These are phyloP conservation scores for Talaromyces liani DNA, from an alignment of 495 filamentous ascomycete genomes.

Conservation along the genomic window DNA sequence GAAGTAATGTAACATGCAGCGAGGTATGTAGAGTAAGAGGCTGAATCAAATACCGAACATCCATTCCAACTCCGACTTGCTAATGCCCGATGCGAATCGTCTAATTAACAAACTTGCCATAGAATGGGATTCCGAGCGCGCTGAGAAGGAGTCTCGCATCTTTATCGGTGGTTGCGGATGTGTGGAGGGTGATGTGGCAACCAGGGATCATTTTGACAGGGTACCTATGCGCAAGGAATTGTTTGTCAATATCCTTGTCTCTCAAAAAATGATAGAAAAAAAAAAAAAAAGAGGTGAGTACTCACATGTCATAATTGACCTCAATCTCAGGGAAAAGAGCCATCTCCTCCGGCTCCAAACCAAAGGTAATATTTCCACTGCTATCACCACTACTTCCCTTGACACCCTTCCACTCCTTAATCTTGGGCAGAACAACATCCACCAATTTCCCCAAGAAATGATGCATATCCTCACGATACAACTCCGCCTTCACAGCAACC, in stretches of 20 bases:
- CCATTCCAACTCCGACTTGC: not conserved
- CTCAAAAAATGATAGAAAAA: not conserved
- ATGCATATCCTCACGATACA: conserved; percentile 73
- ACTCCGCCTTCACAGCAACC: conserved; percentile 58
- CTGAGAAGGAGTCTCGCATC: conserved; percentile 83
- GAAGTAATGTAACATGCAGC: not conserved
- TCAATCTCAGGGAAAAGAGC: conserved; percentile 88
- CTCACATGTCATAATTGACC: conserved; percentile 83
- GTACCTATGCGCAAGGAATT: conserved; percentile 42
- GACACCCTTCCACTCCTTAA: conserved; percentile 90
- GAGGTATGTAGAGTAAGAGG: not conserved
- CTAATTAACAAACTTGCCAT: conserved; percentile 59
- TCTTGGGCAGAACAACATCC: conserved; percentile 82
- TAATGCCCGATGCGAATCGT: not conserved
- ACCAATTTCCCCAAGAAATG: conserved; percentile 81
- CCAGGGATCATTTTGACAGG: conserved; percentile 91
- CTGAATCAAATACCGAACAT: too few species aligned
- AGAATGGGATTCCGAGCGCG: conserved; percentile 73
- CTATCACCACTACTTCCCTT: conserved; percentile 71
- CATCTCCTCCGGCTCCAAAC: conserved; percentile 62
- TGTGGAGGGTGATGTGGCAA: conserved; percentile 80
- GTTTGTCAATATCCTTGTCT: conserved; percentile 10
- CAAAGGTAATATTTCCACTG: conserved; percentile 79
- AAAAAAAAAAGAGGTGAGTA: conserved; percentile 12
- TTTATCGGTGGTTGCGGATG: conserved; percentile 78